These are phyloP conservation scores for Asterella californica DNA, from an alignment of 225 moss, liverwort and hornwort genomes.

Conservation along the genomic window DNA sequence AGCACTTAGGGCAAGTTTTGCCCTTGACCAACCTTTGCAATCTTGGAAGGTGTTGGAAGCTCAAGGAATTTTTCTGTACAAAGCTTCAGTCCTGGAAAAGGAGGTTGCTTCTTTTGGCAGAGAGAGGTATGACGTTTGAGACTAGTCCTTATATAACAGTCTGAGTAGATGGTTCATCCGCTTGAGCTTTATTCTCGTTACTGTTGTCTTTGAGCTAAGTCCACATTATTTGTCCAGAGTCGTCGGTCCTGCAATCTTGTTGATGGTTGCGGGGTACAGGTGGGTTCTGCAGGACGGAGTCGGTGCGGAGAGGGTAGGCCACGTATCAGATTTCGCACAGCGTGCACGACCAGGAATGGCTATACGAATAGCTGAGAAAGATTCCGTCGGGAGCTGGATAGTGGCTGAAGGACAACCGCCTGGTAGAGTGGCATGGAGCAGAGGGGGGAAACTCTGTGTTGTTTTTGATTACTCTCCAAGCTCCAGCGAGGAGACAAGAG, in stretches of 20 bases:
- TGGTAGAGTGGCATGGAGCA: conserved; percentile 45
- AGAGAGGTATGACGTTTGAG: conserved; percentile 34
- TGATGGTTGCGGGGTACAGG: conserved; percentile 14
- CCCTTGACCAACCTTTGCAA: conserved; percentile 32
- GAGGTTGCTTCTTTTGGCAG: conserved; percentile 38
- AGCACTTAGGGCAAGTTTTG: conserved; percentile 31
- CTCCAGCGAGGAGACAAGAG: conserved; percentile 22
- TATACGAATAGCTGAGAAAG: conserved; percentile 38
- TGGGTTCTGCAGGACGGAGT: conserved; percentile 44
- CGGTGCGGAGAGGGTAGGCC: conserved; percentile 36
- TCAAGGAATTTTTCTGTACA: conserved; percentile 45
- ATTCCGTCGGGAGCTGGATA: conserved; percentile 30
- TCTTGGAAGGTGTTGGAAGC: conserved; percentile 42
- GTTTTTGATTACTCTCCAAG: conserved; percentile 45
- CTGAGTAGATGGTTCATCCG: no score
- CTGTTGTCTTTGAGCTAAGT: not conserved
- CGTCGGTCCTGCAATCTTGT: not conserved
- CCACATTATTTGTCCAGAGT: not conserved
- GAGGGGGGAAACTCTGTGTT: conserved; percentile 33
- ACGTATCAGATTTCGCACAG: conserved; percentile 39
- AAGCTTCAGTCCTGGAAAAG: conserved; percentile 30
- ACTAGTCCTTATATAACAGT: not conserved
- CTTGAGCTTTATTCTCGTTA: not conserved
- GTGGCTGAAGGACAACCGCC: conserved; percentile 33
- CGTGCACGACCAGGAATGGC: conserved; percentile 46